Evolutionary conservation across 2,329 filamentous ascomycete species (phyloP).

Genomic region (Trichophyton benhamiae): DNA sequence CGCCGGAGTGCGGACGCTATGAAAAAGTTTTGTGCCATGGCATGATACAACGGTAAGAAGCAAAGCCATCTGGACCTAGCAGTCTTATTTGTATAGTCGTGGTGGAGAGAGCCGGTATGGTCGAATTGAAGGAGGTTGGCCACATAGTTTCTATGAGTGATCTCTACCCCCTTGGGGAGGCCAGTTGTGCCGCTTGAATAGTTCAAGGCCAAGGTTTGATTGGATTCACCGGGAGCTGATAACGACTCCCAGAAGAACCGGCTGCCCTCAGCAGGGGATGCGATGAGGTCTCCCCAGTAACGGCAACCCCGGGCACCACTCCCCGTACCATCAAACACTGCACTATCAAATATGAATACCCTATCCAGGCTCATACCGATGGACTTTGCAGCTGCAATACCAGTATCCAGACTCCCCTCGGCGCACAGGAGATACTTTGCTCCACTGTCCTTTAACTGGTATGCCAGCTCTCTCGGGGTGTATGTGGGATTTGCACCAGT

Average conservation of each 20-base stretch:
- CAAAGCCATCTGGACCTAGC: constrained; percentile 42
- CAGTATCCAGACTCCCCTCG: constrained; percentile 47
- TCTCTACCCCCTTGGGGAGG: constrained; percentile 70
- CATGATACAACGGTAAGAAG: constrained; percentile 68
- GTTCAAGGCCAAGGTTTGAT: constrained; percentile 57
- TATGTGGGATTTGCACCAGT: constrained; percentile 62
- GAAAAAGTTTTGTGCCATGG: constrained; percentile 60
- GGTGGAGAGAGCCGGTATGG: constrained; percentile 35
- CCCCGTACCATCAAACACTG: constrained; percentile 34
- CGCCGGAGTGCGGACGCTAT: constrained; percentile 46
- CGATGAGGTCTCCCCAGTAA: constrained; percentile 55
- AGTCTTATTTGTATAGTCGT: constrained; percentile 37
- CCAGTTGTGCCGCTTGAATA: constrained; percentile 67
- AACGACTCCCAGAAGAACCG: constrained; percentile 51
- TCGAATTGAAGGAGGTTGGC: constrained; percentile 54
- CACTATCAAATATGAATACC: constrained; percentile 56
- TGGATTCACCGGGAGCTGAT: constrained; percentile 6
- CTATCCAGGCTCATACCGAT: constrained; percentile 43
- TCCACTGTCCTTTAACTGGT: constrained; percentile 61
- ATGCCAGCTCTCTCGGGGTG: constrained; percentile 57
- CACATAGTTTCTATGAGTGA: constrained; percentile 65
- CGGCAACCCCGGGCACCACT: constrained; percentile 32
- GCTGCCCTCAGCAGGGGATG: constrained; percentile 39
- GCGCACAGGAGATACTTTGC: constrained; percentile 57
- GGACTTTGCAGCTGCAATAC: constrained; percentile 51